These are phyloP conservation scores for Nakaseomyces kungkrabaensis DNA, from an alignment of 1,139 yeast species.

Conservation along the genomic window DNA sequence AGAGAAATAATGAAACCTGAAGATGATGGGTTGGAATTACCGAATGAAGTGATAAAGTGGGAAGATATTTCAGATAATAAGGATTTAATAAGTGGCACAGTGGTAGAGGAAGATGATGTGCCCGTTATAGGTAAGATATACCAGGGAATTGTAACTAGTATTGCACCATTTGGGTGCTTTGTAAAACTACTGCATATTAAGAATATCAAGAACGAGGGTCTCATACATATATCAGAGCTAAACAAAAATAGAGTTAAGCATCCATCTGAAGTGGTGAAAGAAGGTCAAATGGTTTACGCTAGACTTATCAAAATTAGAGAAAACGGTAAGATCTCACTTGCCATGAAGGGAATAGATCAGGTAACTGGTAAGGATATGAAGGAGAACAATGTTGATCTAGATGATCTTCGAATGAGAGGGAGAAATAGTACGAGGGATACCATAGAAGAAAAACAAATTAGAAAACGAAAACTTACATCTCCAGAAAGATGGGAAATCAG, in stretches of 20 bases:
- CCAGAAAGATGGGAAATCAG: slow-evolving; percentile 89
- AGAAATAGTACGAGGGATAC: slow-evolving; percentile 11
- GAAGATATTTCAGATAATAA: slow-evolving; percentile 12
- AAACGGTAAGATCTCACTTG: slow-evolving; percentile 43
- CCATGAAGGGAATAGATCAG: slow-evolving; percentile 74
- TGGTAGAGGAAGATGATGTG: slow-evolving; percentile 19
- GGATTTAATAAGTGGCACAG: slow-evolving; percentile 6
- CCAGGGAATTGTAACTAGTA: slow-evolving; percentile 48
- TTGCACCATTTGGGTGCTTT: slow-evolving; percentile 73
- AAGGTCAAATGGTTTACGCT: slow-evolving; percentile 57
- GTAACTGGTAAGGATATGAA: slow-evolving; percentile 43
- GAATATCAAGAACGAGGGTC: slow-evolving; percentile 39
- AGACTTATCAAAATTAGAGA: slow-evolving; percentile 44
- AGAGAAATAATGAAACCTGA: slow-evolving; percentile 13
- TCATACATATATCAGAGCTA: slow-evolving; percentile 71
- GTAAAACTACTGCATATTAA: slow-evolving; percentile 38
- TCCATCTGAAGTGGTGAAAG: slow-evolving; percentile 49
- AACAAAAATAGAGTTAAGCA: slow-evolving; percentile 41
- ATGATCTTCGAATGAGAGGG: slow-evolving; percentile 25
- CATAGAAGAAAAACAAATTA: slow-evolving; percentile 8
- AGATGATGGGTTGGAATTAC: slow-evolving; percentile 10
- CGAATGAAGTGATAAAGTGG: slow-evolving; percentile 17
- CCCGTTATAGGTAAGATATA: slow-evolving; percentile 41
- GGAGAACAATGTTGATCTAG: slow-evolving; percentile 6
- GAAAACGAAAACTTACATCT: slow-evolving; percentile 50